These are phyloP conservation scores for Alternaria infectoria DNA, from an alignment of 2,329 filamentous ascomycete species.

Conservation along the genomic window DNA sequence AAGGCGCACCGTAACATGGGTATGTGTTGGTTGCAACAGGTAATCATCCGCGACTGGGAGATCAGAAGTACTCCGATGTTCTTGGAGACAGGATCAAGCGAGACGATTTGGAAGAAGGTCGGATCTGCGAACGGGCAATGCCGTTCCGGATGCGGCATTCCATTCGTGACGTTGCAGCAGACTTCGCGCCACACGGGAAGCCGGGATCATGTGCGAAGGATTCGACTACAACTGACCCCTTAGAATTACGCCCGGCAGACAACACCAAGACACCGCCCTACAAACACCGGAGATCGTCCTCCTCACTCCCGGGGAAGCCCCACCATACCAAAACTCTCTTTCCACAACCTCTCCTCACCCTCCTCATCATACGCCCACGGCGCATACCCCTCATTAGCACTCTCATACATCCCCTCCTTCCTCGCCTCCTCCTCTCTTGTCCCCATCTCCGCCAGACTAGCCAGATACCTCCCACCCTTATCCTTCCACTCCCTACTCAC, in stretches of 20 bases:
- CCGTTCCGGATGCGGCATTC: not conserved
- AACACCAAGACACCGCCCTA: not conserved
- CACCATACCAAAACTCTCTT: not conserved
- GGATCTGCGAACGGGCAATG: not conserved
- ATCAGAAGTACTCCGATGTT: not conserved
- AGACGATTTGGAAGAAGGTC: fast-evolving
- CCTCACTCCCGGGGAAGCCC: not conserved
- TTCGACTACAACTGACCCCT: not conserved
- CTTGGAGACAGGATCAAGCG: not conserved
- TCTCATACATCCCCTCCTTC: not conserved
- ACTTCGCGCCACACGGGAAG: not conserved
- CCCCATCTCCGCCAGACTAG: not conserved
- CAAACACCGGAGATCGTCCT: not conserved
- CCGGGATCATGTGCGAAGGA: not conserved
- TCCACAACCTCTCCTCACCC: not conserved
- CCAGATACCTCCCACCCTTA: not conserved
- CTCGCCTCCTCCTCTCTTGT: not conserved
- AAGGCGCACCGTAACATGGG: not conserved
- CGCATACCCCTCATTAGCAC: not conserved
- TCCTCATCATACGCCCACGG: not conserved
- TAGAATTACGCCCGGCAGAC: not conserved
- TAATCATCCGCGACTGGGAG: fast-evolving
- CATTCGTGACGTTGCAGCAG: not conserved
- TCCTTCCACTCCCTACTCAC: not conserved
- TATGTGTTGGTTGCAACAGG: not conserved